These are phyloP conservation scores for Boletus barrowsii DNA, from an alignment of 768 basidiomycete species.

Conservation along the genomic window DNA sequence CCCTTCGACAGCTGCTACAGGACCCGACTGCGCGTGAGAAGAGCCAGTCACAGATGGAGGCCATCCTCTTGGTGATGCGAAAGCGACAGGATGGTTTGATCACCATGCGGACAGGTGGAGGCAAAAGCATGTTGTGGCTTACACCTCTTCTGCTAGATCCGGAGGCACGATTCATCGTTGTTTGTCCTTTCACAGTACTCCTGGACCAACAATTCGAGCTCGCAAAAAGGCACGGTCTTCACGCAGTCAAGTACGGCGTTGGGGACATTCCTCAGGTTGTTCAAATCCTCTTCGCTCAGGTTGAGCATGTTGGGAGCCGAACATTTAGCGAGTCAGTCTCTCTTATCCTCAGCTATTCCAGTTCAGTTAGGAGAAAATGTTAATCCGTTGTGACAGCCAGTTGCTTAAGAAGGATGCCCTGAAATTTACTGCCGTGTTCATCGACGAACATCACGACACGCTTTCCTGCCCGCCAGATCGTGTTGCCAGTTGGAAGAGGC, in stretches of 20 bases:
- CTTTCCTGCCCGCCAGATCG: slow-evolving; percentile 2
- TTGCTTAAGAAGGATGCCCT: background rate
- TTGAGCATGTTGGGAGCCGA: background rate
- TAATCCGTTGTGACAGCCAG: background rate
- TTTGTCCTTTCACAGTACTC: slow-evolving; percentile 1
- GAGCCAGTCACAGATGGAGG: slow-evolving; percentile 1
- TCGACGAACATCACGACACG: background rate
- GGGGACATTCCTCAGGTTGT: background rate
- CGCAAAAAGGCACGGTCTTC: background rate
- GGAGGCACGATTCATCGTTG: background rate
- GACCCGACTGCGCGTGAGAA: background rate
- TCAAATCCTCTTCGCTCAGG: slow-evolving; percentile 4
- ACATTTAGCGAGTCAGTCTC: background rate
- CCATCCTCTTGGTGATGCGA: background rate
- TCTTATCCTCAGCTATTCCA: background rate
- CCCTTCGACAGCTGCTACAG: background rate
- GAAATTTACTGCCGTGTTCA: background rate
- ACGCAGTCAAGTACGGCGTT: background rate
- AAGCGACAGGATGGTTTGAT: slow-evolving; percentile 3
- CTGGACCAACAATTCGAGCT: background rate
- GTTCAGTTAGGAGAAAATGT: background rate
- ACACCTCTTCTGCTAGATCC: background rate
- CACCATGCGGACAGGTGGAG: slow-evolving; percentile 5
- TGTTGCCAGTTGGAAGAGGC: background rate
- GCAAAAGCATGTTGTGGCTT: slow-evolving; percentile 5